Base-by-base conservation (phyloP, 345 rosid genomes). In the Citrus cavaleriei region DNA sequence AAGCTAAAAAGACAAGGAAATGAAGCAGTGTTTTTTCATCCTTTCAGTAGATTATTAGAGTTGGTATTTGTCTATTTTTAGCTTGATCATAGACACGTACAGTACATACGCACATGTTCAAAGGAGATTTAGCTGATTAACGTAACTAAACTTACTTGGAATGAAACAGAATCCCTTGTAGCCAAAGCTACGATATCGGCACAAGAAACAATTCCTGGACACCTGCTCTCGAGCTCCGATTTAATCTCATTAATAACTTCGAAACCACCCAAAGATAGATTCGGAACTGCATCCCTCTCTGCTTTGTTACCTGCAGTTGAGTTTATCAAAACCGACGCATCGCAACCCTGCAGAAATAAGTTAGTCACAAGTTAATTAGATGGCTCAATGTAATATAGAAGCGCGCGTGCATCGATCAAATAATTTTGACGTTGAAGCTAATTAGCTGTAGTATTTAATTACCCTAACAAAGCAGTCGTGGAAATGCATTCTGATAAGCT, bases 391-490 rank as follows among this genome's bases (percentile, higher is more conserved):
- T 60, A 40, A 40, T 37, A 18, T 5, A 7, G 24, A 68, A 59
- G 27, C 9, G n/a, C 10, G 27, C 7, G 68, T 18, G 27, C 5
- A 35, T 3, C 55, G 7, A 10, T 54, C 8, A 30, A 32, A 32
- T 28, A 5, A 64, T 14, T 8, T 19, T 64, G 35, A 28, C 5
- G 22, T 25, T 63, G 68, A 63, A 27, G 58, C 58, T 4, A 18
- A 35, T 35, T 35, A 19, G 58, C 13, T 35, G 7, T 2, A 34
- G 40, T 7, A 19, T 14, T 28, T 13, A 32, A 32, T 34, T 35
- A 92, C 95, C 89, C 90, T 79, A 24, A 91, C 89, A 42, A 91
- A 88, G 78, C 94, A 90, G 70, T 85, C 97, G 42, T 88, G 97
- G 80, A 91, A 85, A 74, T 87, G 90, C 92, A 88, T 84, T 74